These are phyloP conservation scores for Fusarium sp. DNA, from an alignment of 2,329 filamentous ascomycete genomes.

Conservation along the genomic window DNA sequence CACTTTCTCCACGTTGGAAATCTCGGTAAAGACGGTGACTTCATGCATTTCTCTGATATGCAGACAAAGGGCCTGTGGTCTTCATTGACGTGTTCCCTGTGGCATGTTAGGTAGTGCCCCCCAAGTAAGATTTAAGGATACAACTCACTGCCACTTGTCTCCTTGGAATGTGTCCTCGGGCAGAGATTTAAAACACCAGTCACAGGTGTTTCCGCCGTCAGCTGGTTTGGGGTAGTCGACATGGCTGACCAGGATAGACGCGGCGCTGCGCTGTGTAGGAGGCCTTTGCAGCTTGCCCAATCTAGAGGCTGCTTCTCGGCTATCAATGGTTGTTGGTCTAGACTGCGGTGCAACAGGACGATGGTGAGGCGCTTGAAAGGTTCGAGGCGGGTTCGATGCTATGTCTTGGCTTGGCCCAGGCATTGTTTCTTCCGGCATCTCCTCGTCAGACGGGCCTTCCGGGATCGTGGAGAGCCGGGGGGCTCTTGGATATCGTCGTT, in stretches of 20 bases:
- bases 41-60: background rate
- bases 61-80: background rate
- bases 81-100: background rate
- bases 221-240: background rate
- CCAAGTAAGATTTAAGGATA: too few relatives aligned
- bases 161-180: background rate
- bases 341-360: background rate
- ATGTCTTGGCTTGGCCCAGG: too few relatives aligned
- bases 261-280: background rate
- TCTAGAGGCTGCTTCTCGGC: background rate
- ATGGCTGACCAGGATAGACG: background rate
- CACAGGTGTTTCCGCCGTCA: background rate
- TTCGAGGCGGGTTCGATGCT: too few relatives aligned
- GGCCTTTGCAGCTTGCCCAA: accelerated
- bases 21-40: background rate
- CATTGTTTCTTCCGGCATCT: background rate
- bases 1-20: background rate
- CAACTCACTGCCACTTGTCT: background rate
- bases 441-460: background rate
- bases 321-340: background rate
- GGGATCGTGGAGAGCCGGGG: background rate
- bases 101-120: background rate
- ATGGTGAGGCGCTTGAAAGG: background rate
- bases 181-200: background rate
- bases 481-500: background rate